Conservation (phyloP, 2,329 filamentous ascomycete genomes). For the Dactylellina leptospora region DNA sequence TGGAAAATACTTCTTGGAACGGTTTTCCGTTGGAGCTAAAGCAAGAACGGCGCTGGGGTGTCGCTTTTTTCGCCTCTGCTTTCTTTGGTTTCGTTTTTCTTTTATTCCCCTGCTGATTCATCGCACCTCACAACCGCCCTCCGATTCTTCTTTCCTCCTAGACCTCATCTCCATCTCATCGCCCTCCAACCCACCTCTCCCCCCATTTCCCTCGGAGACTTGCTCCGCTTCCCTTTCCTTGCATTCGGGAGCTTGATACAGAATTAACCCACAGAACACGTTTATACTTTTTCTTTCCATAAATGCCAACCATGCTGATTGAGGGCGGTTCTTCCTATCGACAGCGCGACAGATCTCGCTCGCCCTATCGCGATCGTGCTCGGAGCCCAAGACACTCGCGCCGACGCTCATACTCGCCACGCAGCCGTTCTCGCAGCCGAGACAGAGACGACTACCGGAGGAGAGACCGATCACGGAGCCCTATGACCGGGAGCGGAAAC, state of each 20-base stretch:
- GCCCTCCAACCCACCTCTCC: neutral
- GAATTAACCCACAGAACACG: neutral
- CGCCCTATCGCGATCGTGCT: constrained; percentile 72
- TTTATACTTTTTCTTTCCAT: neutral
- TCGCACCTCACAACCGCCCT: constrained; percentile 18
- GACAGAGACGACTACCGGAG: constrained; percentile 74
- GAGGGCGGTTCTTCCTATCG: constrained; percentile 57
- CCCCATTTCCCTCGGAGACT: constrained; percentile 12
- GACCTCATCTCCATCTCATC: constrained; percentile 2
- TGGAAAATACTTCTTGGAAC: neutral
- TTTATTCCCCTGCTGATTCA: constrained; percentile 20
- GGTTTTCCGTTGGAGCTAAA: neutral
- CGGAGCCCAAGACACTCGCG: constrained; percentile 79
- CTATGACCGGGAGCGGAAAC: constrained; percentile 79
- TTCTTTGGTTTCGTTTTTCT: constrained; percentile 3
- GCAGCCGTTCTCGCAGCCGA: constrained; percentile 79
- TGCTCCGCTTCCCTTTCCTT: constrained; percentile 21
- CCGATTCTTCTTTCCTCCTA: constrained; percentile 1
- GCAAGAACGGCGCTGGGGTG: neutral
- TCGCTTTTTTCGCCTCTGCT: neutral
- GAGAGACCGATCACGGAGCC: constrained; percentile 79
- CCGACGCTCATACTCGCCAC: constrained; percentile 78
- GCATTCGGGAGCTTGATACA: constrained; percentile 3
- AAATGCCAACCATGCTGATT: constrained; percentile 58
- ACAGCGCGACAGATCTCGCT: constrained; percentile 84